Conservation (phyloP, 2,329 filamentous ascomycete genomes). For the Trichoderma koningii region DNA sequence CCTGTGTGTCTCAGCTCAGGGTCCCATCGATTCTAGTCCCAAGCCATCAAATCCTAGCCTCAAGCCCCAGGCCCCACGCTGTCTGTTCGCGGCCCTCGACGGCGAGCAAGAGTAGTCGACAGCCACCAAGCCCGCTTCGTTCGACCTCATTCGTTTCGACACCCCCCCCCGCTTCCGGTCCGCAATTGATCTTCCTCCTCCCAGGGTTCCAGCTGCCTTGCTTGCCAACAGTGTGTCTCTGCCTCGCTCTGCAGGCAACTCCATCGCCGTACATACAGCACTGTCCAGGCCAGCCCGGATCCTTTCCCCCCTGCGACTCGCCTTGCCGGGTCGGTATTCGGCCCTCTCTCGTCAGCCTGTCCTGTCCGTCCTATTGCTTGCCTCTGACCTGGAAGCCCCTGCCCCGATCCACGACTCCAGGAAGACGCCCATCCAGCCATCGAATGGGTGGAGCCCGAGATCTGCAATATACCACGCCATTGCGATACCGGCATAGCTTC, state of each 20-base stretch:
- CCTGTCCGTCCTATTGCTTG: not conserved
- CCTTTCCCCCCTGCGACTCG: not conserved
- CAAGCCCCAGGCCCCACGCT: conserved; percentile 24
- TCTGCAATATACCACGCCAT: conserved; percentile 26
- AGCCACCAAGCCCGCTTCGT: conserved; percentile 18
- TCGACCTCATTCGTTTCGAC: conserved; percentile 17
- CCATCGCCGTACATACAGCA: not conserved
- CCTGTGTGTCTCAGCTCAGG: conserved; percentile 27
- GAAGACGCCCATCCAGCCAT: conserved; percentile 14
- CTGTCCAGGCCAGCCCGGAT: not conserved
- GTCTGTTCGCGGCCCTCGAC: conserved; percentile 23
- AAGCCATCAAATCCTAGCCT: conserved; percentile 15
- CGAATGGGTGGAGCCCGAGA: conserved; percentile 26
- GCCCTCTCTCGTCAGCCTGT: not conserved
- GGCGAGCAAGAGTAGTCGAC: conserved; percentile 16
- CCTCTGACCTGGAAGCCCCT: not conserved
- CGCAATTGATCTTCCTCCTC: conserved; percentile 16
- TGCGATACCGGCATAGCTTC: conserved; percentile 29
- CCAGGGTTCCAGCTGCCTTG: not conserved
- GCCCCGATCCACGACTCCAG: conserved; percentile 17
- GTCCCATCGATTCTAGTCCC: conserved; percentile 18
- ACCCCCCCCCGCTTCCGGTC: conserved; percentile 23
- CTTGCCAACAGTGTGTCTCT: conserved; percentile 1
- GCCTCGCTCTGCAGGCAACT: not conserved
- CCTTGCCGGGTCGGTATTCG: conserved; percentile 10